A percentile compares a stretch with the other conserved stretches of the same genome.
phyloP scores from a whole-genome alignment of 169 alveolate species.

The Miamiensis avidus region DNA sequence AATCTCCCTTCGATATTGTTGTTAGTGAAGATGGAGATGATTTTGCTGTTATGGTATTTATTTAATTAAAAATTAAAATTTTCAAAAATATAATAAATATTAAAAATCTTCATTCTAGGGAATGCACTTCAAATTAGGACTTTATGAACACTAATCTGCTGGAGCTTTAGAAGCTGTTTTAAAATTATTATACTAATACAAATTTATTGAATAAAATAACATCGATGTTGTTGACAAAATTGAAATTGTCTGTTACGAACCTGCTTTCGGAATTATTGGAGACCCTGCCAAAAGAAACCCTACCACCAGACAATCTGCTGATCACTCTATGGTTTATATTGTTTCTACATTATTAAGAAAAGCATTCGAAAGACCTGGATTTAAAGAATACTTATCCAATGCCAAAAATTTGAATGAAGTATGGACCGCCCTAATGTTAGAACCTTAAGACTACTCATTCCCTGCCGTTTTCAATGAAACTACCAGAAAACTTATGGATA shows the following conservation, averaged over 20 bases:
- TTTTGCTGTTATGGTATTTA: conserved; percentile 81
- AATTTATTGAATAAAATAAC: conserved; percentile 28
- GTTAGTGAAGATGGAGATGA: conserved; percentile 70
- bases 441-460: conserved; percentile 77
- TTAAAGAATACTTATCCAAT: conserved; percentile 20
- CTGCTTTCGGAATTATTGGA: conserved; percentile 89
- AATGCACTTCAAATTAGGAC: conserved; percentile 91
- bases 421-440: conserved; percentile 77
- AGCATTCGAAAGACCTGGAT: conserved; percentile 49
- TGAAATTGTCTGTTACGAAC: conserved; percentile 69
- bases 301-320: conserved; percentile 82
- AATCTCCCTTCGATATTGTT: conserved; percentile 74
- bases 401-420: conserved; percentile 54
- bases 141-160: conserved; percentile 91
- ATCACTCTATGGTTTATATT: conserved; percentile 84
- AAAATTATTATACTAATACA: conserved; percentile 46
- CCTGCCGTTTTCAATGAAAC: conserved; percentile 63
- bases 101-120: conserved; percentile 28
- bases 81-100: background rate
- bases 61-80: background rate
- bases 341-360: conserved; percentile 56
- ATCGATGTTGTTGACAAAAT: conserved; percentile 54
- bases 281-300: conserved; percentile 89
- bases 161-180: conserved; percentile 86
- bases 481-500: conserved; percentile 63